Conservation (phyloP, 2,329 filamentous ascomycete genomes). For the Laburnicola sp. region DNA sequence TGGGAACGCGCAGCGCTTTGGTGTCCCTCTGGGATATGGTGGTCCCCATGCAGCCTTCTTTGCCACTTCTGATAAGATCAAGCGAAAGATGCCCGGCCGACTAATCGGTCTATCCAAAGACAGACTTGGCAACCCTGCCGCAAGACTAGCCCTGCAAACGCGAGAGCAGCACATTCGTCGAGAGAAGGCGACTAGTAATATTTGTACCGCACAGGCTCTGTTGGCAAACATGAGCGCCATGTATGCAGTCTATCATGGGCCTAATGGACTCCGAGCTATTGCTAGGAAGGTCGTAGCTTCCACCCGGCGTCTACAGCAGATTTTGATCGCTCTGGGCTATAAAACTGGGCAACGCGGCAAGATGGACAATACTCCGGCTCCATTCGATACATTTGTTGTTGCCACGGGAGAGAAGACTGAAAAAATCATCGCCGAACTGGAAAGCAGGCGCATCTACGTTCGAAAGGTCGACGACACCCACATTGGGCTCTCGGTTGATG, state of each 20-base stretch:
- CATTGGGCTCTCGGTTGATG: constrained; percentile 77
- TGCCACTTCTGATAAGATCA: constrained; percentile 85
- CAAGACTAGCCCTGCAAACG: constrained; percentile 85
- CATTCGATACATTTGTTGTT: constrained; percentile 83
- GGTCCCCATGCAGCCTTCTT: constrained; percentile 98
- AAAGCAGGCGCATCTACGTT: constrained; percentile 61
- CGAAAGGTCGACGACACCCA: constrained; percentile 63
- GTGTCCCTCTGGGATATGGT: constrained; percentile 88
- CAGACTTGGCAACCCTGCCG: constrained; percentile 76
- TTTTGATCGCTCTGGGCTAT: constrained; percentile 65
- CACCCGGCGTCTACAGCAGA: constrained; percentile 69
- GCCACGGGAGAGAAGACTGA: constrained; percentile 55
- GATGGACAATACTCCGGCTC: constrained; percentile 58
- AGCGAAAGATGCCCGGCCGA: constrained; percentile 90
- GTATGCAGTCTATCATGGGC: constrained; percentile 93
- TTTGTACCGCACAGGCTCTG: constrained; percentile 92
- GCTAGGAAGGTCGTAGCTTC: constrained; percentile 75
- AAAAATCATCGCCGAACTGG: constrained; percentile 56
- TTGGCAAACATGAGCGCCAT: constrained; percentile 95
- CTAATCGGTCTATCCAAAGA: constrained; percentile 92
- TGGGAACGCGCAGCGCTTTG: constrained; percentile 87
- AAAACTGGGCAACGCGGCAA: constrained; percentile 63
- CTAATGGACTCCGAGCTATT: constrained; percentile 78
- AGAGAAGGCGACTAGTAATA: constrained; percentile 97
- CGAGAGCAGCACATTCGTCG: constrained; percentile 94